Conservation (phyloP, 768 basidiomycete species). For the Termitomyces sp. region DNA sequence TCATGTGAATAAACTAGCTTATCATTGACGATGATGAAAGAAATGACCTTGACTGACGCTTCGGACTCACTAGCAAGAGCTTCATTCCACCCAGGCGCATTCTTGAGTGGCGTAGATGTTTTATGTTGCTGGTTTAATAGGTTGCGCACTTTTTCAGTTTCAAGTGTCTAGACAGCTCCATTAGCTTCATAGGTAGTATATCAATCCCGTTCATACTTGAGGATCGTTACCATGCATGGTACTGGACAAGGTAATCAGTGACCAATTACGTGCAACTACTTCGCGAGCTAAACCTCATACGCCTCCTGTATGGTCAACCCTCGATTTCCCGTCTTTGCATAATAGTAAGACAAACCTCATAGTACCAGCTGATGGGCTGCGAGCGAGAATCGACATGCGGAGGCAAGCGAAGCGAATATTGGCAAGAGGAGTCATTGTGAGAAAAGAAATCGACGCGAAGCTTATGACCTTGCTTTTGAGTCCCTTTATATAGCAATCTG, state of each 20-base stretch:
- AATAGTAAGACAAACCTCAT: background rate
- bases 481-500: constrained; percentile 7
- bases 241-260: constrained; percentile 22
- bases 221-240: constrained; percentile 59
- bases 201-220: constrained; percentile 27
- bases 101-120: constrained; percentile 41
- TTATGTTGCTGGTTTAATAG: constrained; percentile 36
- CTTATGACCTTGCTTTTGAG: background rate
- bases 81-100: constrained; percentile 74
- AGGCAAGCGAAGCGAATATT: constrained; percentile 2
- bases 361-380: background rate
- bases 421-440: constrained; percentile 10
- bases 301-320: constrained; percentile 11
- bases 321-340: background rate
- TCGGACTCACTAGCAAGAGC: constrained; percentile 58
- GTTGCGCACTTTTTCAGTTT: constrained; percentile 49
- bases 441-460: background rate
- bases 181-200: background rate
- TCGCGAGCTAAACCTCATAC: constrained; percentile 18
- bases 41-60: constrained; percentile 53
- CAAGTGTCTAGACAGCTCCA: constrained; percentile 32
- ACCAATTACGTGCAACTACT: background rate
- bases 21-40: background rate
- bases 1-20: background rate
- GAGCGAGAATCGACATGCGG: background rate